phyloP scores from a whole-genome alignment of 2,329 filamentous ascomycete genomes.

The Zymoseptoria ardabiliae region DNA sequence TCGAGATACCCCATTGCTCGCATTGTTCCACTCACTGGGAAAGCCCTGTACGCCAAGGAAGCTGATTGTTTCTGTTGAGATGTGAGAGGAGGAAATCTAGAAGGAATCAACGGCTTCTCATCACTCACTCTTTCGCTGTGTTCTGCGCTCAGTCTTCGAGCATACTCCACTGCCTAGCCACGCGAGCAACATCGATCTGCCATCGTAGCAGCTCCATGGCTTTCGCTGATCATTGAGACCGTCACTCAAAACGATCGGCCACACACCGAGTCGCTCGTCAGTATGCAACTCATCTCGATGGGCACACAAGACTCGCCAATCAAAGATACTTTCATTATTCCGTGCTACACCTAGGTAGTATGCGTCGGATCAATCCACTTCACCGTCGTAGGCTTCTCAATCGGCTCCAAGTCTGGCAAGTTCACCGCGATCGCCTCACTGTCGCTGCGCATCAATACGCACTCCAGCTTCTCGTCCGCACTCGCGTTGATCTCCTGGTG shows the following conservation, averaged over 20 bases:
- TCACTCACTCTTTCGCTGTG: background rate
- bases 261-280: too few species aligned
- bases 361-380: constrained; percentile 42
- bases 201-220: too few species aligned
- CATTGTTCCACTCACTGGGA: background rate
- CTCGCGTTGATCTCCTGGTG: constrained; percentile 43
- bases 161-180: too few species aligned
- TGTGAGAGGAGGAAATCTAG: background rate
- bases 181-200: too few species aligned
- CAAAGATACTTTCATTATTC: background rate
- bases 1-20: background rate
- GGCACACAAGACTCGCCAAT: too few species aligned
- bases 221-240: too few species aligned
- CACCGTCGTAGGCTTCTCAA: constrained; percentile 38
- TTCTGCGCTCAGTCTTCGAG: too few species aligned
- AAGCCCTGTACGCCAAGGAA: background rate
- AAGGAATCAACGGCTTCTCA: background rate
- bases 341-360: background rate
- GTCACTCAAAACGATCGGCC: too few species aligned
- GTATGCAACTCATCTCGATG: too few species aligned
- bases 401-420: constrained; percentile 37
- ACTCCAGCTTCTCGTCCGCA: constrained; percentile 37
- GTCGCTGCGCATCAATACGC: constrained; percentile 38
- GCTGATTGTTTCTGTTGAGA: background rate
- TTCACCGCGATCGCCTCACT: constrained; percentile 41